Evolutionary conservation across 2,329 filamentous ascomycete genomes (phyloP).

Genomic region (Teratosphaeriaceae sp.): DNA sequence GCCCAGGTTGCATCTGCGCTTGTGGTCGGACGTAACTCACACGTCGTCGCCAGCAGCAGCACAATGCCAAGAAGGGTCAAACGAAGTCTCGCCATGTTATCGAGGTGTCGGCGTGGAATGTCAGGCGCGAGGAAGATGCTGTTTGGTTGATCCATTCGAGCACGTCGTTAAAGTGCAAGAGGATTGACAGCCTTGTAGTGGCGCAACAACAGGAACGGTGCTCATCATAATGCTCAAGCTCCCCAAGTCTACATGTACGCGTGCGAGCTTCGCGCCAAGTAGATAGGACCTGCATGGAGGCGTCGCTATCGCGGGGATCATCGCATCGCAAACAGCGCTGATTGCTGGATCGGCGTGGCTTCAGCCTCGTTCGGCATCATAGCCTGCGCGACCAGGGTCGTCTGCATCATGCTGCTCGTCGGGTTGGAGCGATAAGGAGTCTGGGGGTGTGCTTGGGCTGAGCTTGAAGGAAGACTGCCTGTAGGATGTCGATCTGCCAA

Average conservation of each 20-base stretch:
- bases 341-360: not conserved
- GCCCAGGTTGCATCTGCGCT: not conserved
- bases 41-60: not conserved
- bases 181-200: too few relatives aligned
- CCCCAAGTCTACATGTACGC: not conserved
- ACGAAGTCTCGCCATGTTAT: not conserved
- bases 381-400: not conserved
- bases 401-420: not conserved
- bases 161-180: not conserved
- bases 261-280: not conserved
- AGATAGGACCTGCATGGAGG: slow-evolving; percentile 6
- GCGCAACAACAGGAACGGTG: not conserved
- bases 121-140: too few relatives aligned
- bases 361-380: not conserved
- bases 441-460: not conserved
- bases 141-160: too few relatives aligned
- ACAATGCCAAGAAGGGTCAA: not conserved
- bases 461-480: too few relatives aligned
- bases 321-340: not conserved
- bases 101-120: not conserved
- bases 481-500: not conserved
- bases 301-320: not conserved
- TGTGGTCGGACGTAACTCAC: not conserved
- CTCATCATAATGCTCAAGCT: not conserved
- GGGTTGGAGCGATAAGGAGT: not conserved